Base-by-base conservation (phyloP, 1,284 basidiomycete species). In the Apiotrichum porosum region DNA sequence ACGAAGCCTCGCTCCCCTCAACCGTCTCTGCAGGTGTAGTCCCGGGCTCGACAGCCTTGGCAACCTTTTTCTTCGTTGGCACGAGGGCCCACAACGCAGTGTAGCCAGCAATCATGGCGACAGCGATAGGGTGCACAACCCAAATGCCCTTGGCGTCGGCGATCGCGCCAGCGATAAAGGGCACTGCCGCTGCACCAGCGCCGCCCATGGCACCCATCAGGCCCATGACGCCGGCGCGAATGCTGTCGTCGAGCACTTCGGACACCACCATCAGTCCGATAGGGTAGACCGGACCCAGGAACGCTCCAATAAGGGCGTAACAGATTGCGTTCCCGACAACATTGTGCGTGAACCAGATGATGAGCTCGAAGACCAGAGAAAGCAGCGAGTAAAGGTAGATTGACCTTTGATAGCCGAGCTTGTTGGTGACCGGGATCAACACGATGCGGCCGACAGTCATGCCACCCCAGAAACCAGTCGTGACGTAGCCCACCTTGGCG, bases 221-320 rank as follows among this genome's bases (percentile, higher is more conserved):
- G 2, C 82, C 82, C 41, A 84, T 79, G 24, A 79, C 77, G 9
- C 73, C 81, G 2, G 79, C 80, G 34, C 83, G 75, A 5, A 84
- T 72, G 76, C 79, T 80, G 6, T 74, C 75, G 4, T 82, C 82
- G 4, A 84, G 68, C 43, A 83, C 73, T 2, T 76, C 73, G 9
- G 77, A 76, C 4, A 80, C 71, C 46, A 81, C 76, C 59, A 80
- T 81, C 73, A 83, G 80, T 2, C 78, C 75, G 45, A 82, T 79
- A 0, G 81, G 81, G 56, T 80, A 83, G 66, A 83, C 79, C 0
- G 81, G 81, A 1, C 61, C 67, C 6, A 66, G 47, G 35, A 61
- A 50, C 44, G 72, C 56, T 15, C 82, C 82, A 40, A 82, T 71
- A 36, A 81, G 58, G 9, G 79, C 76, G n/a, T 82, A 77, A 4